These are phyloP conservation scores for Tripidium arundinaceum DNA, from an alignment of 202 grass and related monocot species.

Conservation along the genomic window DNA sequence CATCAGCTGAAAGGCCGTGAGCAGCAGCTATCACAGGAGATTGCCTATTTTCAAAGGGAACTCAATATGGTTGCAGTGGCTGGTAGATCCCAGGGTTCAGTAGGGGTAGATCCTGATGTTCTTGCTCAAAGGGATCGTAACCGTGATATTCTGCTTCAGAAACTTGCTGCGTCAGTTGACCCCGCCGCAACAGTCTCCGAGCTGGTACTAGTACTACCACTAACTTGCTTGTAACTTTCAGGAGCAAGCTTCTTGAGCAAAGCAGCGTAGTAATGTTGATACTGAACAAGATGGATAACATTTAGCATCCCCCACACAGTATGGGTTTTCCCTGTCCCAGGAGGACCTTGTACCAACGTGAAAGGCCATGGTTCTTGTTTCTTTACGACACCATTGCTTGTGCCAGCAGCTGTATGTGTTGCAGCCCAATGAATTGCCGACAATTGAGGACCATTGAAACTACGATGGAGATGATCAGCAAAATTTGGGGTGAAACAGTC, in stretches of 20 bases:
- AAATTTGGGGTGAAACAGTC: conserved; percentile 97
- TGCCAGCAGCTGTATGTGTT: conserved; percentile 96
- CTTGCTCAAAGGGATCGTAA: conserved; percentile 77
- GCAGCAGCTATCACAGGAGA: conserved; percentile 71
- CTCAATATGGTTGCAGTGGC: conserved; percentile 67
- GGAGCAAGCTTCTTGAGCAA: conserved; percentile 96
- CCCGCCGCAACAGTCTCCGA: conserved; percentile 55
- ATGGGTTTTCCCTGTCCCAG: conserved; percentile 98
- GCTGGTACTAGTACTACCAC: conserved; percentile 44
- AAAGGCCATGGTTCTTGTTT: conserved; percentile 99
- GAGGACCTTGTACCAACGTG: conserved; percentile 95
- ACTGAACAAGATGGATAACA: conserved; percentile 99
- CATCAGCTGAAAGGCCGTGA: conserved; percentile 88
- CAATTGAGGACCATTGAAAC: conserved; percentile 86
- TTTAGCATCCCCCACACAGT: conserved; percentile 99
- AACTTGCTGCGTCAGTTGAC: conserved; percentile 84
- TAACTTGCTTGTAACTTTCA: conserved; percentile 93
- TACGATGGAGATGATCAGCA: conserved; percentile 71
- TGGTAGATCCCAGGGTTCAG: conserved; percentile 90
- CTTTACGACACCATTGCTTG: conserved; percentile 63
- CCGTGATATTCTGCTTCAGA: conserved; percentile 81
- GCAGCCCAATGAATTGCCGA: conserved; percentile 99
- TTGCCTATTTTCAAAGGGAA: conserved; percentile 67
- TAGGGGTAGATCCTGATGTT: conserved; percentile 95
- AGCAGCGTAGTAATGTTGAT: conserved; percentile 97